Percentiles rank a stretch among this genome's conserved stretches.
Evolutionary conservation across 2,329 filamentous ascomycete genomes (phyloP).

Genomic region (Coleophoma eucalyptorum): DNA sequence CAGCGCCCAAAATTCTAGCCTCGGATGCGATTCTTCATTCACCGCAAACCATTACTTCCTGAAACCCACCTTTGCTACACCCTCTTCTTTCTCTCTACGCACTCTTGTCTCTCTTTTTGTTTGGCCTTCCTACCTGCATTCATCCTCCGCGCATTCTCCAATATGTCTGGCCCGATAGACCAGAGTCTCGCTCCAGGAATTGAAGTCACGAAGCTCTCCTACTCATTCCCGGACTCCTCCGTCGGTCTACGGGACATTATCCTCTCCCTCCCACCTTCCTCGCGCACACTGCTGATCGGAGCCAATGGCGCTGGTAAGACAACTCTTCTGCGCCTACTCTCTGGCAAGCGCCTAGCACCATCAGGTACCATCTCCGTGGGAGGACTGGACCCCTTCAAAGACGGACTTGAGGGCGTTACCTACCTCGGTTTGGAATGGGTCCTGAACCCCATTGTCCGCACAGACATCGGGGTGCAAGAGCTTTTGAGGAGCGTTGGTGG

Average conservation of each 20-base stretch:
- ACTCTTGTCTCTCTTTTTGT: no score
- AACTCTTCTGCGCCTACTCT: conserved; percentile 84
- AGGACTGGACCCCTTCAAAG: conserved; percentile 87
- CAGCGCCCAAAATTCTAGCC: no score
- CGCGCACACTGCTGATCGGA: conserved; percentile 87
- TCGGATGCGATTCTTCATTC: no score
- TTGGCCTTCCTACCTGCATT: no score
- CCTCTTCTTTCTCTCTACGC: no score
- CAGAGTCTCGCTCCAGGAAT: conserved; percentile 41
- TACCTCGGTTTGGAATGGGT: conserved; percentile 99
- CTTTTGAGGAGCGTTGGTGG: conserved; percentile 84
- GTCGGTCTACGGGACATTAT: conserved; percentile 72
- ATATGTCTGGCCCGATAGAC: conserved; percentile 7
- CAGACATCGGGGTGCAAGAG: conserved; percentile 87
- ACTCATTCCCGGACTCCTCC: conserved; percentile 83
- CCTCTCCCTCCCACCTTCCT: conserved; percentile 75
- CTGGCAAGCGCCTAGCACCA: conserved; percentile 90
- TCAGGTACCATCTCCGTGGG: conserved; percentile 69
- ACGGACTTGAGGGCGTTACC: conserved; percentile 86
- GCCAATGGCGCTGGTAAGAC: conserved; percentile 98
- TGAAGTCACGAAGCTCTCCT: conserved; percentile 71
- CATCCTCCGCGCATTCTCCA: background rate
- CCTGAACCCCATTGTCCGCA: conserved; percentile 91
- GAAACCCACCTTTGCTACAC: no score
- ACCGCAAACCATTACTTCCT: no score